Evolutionary conservation across 768 basidiomycete genomes (phyloP).

Genomic region (Tylopilus cervinicoccineus): DNA sequence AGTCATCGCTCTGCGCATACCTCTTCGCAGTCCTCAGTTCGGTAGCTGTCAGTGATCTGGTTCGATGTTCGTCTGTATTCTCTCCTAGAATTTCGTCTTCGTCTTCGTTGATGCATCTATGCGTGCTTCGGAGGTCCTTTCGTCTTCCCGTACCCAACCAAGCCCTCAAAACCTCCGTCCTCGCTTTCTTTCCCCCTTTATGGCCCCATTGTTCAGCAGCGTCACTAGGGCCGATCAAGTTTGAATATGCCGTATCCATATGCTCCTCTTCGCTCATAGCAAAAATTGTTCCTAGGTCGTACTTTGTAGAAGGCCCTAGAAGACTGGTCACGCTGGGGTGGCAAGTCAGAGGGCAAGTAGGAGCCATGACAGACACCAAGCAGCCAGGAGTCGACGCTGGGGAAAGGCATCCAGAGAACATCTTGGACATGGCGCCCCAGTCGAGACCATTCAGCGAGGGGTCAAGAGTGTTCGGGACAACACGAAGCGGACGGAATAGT

Average conservation of each 20-base stretch:
- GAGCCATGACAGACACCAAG: constrained; percentile 19
- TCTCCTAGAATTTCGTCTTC: constrained; percentile 2
- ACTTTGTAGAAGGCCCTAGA: constrained; percentile 22
- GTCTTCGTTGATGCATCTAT: constrained; percentile 17
- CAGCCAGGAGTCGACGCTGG: constrained; percentile 1
- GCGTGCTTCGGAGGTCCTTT: constrained; percentile 34
- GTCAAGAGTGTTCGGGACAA: constrained; percentile 79
- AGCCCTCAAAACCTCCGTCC: constrained; percentile 40
- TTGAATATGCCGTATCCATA: constrained; percentile 55
- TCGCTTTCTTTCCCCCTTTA: constrained; percentile 39
- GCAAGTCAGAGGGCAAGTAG: constrained; percentile 20
- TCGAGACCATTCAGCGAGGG: constrained; percentile 54
- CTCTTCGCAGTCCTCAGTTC: neutral
- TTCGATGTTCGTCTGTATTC: neutral
- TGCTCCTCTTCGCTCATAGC: constrained; percentile 20
- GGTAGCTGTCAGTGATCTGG: neutral
- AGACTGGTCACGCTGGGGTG: constrained; percentile 8
- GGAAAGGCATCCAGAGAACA: constrained; percentile 60
- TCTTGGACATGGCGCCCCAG: constrained; percentile 64
- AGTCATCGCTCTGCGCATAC: constrained; percentile 33
- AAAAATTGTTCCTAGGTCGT: neutral
- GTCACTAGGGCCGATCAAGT: constrained; percentile 56
- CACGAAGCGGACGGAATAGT: constrained; percentile 70
- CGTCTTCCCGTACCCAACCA: constrained; percentile 38
- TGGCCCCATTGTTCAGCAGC: constrained; percentile 57